phyloP scores from a whole-genome alignment of 2,329 filamentous ascomycete genomes.

The Byssochlamys sp. region DNA sequence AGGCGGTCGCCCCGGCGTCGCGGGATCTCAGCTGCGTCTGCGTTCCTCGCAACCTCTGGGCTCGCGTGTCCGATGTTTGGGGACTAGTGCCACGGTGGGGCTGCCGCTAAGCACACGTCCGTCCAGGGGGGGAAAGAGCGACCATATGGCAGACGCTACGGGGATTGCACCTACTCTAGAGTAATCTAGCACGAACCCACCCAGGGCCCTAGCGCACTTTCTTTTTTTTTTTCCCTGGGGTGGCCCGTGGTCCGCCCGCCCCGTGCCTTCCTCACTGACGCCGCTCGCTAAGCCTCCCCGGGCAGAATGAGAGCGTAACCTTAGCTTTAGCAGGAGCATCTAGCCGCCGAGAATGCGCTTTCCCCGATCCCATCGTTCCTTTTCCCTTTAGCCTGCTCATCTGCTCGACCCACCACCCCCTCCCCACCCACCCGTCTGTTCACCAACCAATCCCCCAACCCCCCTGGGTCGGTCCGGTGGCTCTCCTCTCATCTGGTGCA shows the following conservation, averaged over 20 bases:
- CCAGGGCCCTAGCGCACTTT: neutral
- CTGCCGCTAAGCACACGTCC: neutral
- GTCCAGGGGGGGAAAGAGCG: no score
- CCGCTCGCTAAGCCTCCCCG: neutral
- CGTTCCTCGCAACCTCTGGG: neutral
- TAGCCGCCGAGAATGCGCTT: neutral
- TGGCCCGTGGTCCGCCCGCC: conserved; percentile 15
- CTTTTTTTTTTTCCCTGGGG: neutral
- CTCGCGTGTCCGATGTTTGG: neutral
- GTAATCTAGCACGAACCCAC: conserved; percentile 18
- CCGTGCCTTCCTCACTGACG: neutral
- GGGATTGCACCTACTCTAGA: conserved; percentile 7
- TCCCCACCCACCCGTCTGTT: neutral
- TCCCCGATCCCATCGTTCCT: neutral
- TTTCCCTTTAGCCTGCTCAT: neutral
- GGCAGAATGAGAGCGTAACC: neutral
- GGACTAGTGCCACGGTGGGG: neutral
- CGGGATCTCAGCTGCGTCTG: neutral
- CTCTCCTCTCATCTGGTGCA: neutral
- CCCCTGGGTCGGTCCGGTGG: neutral
- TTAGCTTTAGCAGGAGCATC: neutral
- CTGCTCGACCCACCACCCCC: neutral
- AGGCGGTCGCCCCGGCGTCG: neutral
- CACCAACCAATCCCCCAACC: neutral
- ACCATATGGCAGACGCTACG: no score